These are phyloP conservation scores for Senna siamea DNA, from an alignment of 306 rosid genomes.

Conservation along the genomic window DNA sequence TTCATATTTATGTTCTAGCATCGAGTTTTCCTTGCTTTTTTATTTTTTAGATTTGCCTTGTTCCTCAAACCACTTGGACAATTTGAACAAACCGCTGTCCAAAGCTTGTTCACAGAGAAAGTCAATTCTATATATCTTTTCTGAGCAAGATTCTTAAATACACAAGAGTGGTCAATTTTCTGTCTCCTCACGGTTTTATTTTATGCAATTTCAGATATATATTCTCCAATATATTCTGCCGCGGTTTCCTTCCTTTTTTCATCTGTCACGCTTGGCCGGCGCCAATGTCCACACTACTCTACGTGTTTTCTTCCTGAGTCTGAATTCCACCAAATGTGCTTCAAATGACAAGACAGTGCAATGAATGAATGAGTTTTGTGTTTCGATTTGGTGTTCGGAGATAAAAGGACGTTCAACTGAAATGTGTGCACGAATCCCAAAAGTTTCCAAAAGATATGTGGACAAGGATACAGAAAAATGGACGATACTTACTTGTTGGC, in stretches of 20 bases:
- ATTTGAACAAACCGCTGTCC: slow-evolving; percentile 46
- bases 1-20: no score
- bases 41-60: slow-evolving; percentile 29
- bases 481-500: slow-evolving; percentile 42
- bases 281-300: slow-evolving; percentile 24
- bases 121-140: slow-evolving; percentile 25
- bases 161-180: slow-evolving; percentile 44
- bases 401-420: no score
- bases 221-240: background rate
- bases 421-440: slow-evolving; percentile 47
- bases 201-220: slow-evolving; percentile 7
- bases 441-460: slow-evolving; percentile 33
- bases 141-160: slow-evolving; percentile 35
- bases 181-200: slow-evolving; percentile 41
- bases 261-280: slow-evolving; percentile 36
- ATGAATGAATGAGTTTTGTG: no score
- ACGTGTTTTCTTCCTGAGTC: slow-evolving; percentile 25
- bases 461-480: slow-evolving; percentile 41
- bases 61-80: slow-evolving; percentile 45
- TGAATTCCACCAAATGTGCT: slow-evolving; percentile 41
- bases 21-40: no score
- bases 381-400: no score
- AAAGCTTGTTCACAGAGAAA: slow-evolving; percentile 33
- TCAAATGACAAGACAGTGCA: no score
- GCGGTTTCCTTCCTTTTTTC: background rate